phyloP scores from a whole-genome alignment of 495 filamentous ascomycete species.

The Apodospora peruviana region DNA sequence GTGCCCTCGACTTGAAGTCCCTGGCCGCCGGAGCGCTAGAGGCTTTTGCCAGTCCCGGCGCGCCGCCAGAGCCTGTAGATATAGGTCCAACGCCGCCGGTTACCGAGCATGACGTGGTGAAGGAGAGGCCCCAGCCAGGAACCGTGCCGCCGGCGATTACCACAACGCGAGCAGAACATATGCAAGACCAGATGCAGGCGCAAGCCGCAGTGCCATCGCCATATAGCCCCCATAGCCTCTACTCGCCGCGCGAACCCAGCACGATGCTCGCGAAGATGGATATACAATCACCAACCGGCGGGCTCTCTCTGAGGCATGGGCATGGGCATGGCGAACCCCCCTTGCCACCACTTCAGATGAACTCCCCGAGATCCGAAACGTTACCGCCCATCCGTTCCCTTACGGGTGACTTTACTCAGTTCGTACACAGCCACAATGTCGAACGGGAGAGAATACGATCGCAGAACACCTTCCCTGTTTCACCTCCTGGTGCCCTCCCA shows the following conservation, averaged over 20 bases:
- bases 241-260: slow-evolving; percentile 23
- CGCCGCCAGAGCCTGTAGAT: slow-evolving; percentile 20
- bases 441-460: slow-evolving; percentile 28
- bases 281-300: slow-evolving; percentile 24
- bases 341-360: slow-evolving; percentile 41
- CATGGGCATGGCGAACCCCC: slow-evolving; percentile 38
- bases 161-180: slow-evolving; percentile 9
- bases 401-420: slow-evolving; percentile 40
- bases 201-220: slow-evolving; percentile 16
- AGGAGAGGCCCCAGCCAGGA: slow-evolving; percentile 12
- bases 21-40: slow-evolving; percentile 35
- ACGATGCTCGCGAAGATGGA: slow-evolving; percentile 17
- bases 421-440: slow-evolving; percentile 59
- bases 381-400: too few species aligned
- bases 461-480: slow-evolving; percentile 14
- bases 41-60: slow-evolving; percentile 20
- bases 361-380: slow-evolving; percentile 40
- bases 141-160: slow-evolving; percentile 16
- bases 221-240: slow-evolving; percentile 13
- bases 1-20: slow-evolving; percentile 33
- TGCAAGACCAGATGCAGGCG: slow-evolving; percentile 12
- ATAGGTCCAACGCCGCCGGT: slow-evolving; percentile 20
- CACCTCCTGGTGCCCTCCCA: slow-evolving; percentile 16
- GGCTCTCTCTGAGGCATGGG: slow-evolving; percentile 18
- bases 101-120: slow-evolving; percentile 20